A percentile compares a stretch with the other conserved stretches of the same genome.
Conservation (phyloP, 306 rosid species). For the Ormosia emarginata region DNA sequence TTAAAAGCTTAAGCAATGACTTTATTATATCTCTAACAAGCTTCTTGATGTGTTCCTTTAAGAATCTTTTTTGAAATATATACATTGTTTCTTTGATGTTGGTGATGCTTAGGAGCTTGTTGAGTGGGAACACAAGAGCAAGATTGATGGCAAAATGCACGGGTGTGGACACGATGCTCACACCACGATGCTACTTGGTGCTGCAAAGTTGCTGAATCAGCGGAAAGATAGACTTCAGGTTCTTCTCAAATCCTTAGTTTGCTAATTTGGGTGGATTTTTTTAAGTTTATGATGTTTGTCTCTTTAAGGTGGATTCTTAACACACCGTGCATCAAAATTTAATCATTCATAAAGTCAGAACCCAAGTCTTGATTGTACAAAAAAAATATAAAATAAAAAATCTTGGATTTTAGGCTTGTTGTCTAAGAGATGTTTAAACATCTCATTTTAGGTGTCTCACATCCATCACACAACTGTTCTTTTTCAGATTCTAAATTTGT, state of each 20-base stretch:
- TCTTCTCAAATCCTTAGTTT: background rate
- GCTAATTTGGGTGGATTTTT: background rate
- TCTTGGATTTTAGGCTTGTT: background rate
- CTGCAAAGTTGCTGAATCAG: conserved; percentile 63
- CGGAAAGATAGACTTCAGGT: conserved; percentile 57
- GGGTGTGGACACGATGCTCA: conserved; percentile 85
- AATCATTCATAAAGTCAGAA: background rate
- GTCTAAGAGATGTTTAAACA: no score
- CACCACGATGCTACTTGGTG: conserved; percentile 72
- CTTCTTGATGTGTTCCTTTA: background rate
- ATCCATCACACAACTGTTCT: background rate
- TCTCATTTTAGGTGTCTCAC: no score
- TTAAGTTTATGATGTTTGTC: background rate
- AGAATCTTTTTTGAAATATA: conserved; percentile 13
- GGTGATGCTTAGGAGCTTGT: conserved; percentile 58
- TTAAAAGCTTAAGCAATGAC: background rate
- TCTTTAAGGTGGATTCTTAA: background rate
- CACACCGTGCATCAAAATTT: background rate
- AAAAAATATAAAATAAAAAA: background rate
- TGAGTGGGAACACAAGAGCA: conserved; percentile 78
- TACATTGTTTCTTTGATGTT: conserved; percentile 16
- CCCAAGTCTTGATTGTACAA: background rate
- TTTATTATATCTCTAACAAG: background rate
- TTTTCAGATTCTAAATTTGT: background rate
- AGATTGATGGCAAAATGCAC: conserved; percentile 69